A percentile compares a stretch with the other conserved stretches of the same genome.
Evolutionary conservation across 1,284 basidiomycete species (phyloP).

Genomic region (Fomitiporia mediterranea): DNA sequence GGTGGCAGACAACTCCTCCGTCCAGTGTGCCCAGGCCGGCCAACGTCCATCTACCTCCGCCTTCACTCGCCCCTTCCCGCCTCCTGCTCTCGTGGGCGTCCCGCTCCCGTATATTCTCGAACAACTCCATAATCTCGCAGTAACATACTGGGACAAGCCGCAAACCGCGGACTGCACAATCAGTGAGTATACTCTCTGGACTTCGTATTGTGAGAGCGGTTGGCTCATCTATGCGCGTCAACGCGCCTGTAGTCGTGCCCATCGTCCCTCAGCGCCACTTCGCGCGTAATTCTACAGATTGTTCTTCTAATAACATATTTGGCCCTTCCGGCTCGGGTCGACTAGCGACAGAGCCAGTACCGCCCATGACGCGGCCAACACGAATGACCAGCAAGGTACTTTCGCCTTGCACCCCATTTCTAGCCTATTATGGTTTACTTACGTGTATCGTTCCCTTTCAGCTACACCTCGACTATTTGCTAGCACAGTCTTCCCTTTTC

Average conservation of each 20-base stretch:
- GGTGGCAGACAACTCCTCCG: conserved; percentile 9
- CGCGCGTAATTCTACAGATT: conserved; percentile 17
- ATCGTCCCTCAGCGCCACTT: conserved; percentile 5
- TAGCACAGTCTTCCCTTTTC: conserved; percentile 67
- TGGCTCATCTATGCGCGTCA: neutral
- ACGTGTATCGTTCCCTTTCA: conserved; percentile 28
- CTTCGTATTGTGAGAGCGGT: too few species aligned
- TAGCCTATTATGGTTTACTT: neutral
- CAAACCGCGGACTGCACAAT: conserved; percentile 73
- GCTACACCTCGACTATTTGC: conserved; percentile 71
- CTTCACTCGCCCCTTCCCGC: conserved; percentile 41
- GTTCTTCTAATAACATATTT: conserved; percentile 22
- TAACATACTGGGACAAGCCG: conserved; percentile 63
- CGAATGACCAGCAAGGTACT: conserved; percentile 60
- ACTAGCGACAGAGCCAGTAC: conserved; percentile 49
- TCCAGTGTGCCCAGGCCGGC: conserved; percentile 6
- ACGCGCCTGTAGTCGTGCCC: conserved; percentile 19
- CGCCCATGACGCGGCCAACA: conserved; percentile 39
- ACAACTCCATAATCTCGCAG: conserved; percentile 60
- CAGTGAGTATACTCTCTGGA: conserved; percentile 38
- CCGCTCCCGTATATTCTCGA: conserved; percentile 66
- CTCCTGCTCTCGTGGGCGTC: conserved; percentile 55
- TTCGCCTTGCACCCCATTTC: conserved; percentile 11
- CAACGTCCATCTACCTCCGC: neutral
- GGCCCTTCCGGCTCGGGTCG: conserved; percentile 35